Percentiles rank a stretch among this genome's conserved stretches.
phyloP scores from a whole-genome alignment of 2,329 filamentous ascomycete genomes.

The Verticillium tricorpus region DNA sequence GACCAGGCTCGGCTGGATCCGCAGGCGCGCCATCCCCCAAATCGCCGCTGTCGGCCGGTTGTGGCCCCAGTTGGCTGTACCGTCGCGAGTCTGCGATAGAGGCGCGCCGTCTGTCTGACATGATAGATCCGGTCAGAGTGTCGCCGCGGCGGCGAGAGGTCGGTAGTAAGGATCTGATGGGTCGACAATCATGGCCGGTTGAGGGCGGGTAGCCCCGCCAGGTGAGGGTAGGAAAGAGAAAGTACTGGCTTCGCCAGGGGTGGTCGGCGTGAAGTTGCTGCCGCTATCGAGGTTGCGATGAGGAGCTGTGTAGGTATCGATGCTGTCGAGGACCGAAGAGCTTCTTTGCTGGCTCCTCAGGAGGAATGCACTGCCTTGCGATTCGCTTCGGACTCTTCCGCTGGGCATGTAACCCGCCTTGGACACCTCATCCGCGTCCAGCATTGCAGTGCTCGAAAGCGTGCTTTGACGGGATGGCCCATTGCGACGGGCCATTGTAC shows the following conservation, averaged over 20 bases:
- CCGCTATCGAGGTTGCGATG: slow-evolving; percentile 51
- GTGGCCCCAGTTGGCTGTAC: slow-evolving; percentile 24
- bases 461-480: slow-evolving; percentile 72
- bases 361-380: slow-evolving; percentile 51
- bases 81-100: slow-evolving; percentile 29
- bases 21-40: slow-evolving; percentile 6
- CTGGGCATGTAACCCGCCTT: slow-evolving; percentile 55
- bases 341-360: slow-evolving; percentile 39
- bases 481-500: slow-evolving; percentile 55
- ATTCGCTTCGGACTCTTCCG: slow-evolving; percentile 56
- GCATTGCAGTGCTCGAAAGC: slow-evolving; percentile 76
- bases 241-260: slow-evolving; percentile 63
- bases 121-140: slow-evolving; percentile 40
- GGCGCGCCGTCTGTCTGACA: slow-evolving; percentile 24
- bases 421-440: slow-evolving; percentile 62
- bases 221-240: slow-evolving; percentile 68
- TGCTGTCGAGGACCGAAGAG: slow-evolving; percentile 50
- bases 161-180: slow-evolving; percentile 80
- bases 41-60: not conserved
- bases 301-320: slow-evolving; percentile 39
- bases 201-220: slow-evolving; percentile 38
- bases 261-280: slow-evolving; percentile 68
- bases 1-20: slow-evolving; percentile 34
- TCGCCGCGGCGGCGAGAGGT: slow-evolving; percentile 66
- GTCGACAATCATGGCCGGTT: slow-evolving; percentile 40